Evolutionary conservation across 768 basidiomycete species (phyloP).

Genomic region (Sarcodon aspratus): DNA sequence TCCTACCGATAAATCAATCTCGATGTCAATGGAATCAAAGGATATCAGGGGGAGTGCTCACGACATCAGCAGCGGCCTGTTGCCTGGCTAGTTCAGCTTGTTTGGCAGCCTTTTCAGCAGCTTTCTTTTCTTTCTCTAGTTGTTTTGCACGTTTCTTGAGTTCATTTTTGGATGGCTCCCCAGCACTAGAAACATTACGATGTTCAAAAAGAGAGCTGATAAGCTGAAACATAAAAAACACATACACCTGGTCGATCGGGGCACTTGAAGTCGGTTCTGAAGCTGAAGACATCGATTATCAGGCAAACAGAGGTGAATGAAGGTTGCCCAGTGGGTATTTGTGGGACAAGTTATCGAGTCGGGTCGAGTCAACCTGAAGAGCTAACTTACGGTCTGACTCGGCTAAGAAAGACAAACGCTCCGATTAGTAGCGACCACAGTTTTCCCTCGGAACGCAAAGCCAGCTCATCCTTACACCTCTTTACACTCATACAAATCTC

Average conservation of each 20-base stretch:
- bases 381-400: too few relatives aligned
- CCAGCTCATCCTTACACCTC: conserved; percentile 1
- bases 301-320: background rate
- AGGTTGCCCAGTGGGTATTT: background rate
- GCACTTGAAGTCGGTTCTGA: background rate
- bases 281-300: background rate
- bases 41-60: conserved; percentile 16
- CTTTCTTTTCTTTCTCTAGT: conserved; percentile 83
- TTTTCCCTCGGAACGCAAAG: background rate
- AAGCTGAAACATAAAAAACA: background rate
- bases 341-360: background rate
- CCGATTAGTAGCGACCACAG: too few relatives aligned
- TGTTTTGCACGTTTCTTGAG: conserved; percentile 88
- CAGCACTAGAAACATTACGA: conserved; percentile 9
- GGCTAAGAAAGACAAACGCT: too few relatives aligned
- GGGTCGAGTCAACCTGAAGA: background rate
- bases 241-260: background rate
- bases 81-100: conserved; percentile 64
- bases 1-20: conserved; percentile 36
- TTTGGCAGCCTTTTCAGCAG: conserved; percentile 75
- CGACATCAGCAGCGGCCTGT: conserved; percentile 54
- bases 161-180: conserved; percentile 59
- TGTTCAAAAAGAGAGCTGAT: background rate
- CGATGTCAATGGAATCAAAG: background rate
- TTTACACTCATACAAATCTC: conserved; percentile 8